Base-by-base conservation (phyloP, 192 early-diverging fungal species). In the Diversispora epigaea region DNA sequence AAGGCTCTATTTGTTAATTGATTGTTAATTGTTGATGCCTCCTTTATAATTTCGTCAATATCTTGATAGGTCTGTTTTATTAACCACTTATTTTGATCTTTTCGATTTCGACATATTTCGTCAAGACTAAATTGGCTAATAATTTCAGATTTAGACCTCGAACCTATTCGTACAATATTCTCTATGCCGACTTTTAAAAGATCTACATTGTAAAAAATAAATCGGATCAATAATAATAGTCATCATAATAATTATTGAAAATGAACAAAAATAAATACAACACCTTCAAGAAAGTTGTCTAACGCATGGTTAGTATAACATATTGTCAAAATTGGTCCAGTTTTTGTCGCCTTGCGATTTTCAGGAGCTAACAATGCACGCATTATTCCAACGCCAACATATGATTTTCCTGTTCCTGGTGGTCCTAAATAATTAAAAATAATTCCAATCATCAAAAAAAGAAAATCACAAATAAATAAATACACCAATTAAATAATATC, bases 291-390 rank as follows among this genome's bases (percentile, higher is more conserved):
- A 70, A 90, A 90, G 71, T 89, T 86, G 52, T 90, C 89, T 12
- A 90, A 68, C 3, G 89, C 89, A 66, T 88, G 88, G 60, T 90
- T 89, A 14, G 88, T 89, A 60, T 82, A 87, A 50, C 83, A 85
- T n/a, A 89, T 80, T 39, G 80, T 73, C 3, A 89, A 76, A 47
- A 88, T 83, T 0, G 84, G 88, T 39, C 69, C 78, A 11, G 77
- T 69, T 6, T 66, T 77, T 25, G 76, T 75, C 4, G 17, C 25
- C 8, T 61, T 15, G 41, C 75, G 77, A 77, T 80, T 80, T 17
- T 32, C 25, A 32, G 25, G 25, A 32, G 77, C 68, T 6, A 80
- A 54, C 6, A 86, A 78, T 12, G 82, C 82, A n/a, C 63, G 65
- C 71, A 86, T 83, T 22, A 83, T 56, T 68, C 85, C 76, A 2